Base-by-base conservation (phyloP, 2,329 filamentous ascomycete species). In the Acrocalymma vagum region DNA sequence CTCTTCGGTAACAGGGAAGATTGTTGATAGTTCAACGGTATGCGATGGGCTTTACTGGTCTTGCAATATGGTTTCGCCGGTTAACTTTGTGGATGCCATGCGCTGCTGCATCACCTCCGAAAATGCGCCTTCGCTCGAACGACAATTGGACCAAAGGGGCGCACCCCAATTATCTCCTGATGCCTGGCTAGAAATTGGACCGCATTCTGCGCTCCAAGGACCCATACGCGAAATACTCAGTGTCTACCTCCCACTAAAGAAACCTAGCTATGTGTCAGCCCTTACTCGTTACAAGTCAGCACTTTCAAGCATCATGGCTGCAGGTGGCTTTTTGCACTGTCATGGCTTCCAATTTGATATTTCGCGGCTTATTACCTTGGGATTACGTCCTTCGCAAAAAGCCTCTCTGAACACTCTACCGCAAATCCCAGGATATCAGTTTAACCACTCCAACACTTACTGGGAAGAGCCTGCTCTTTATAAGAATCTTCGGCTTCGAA, bases 171-270 rank as follows among this genome's bases (percentile, higher is more conserved):
- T 11, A 35, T 15, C 8, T 55, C 11, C n/a, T n/a, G n/a, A n/a
- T n/a, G n/a, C n/a, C n/a, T n/a, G n/a, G n/a, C n/a, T n/a, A n/a
- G 65, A 70, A 26, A 45, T 68, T 7, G 67, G 67, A 2, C 66
- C 67, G 8, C 65, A 69, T 38, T 52, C 62, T 1, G 62, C 63
- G 1, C 36, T 71, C 2, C 54, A 56, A 22, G 52, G 64, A 1
- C 60, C 66, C 10, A 32, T 51, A n/a, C n/a, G 6, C 23, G 6
- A 5, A 35, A 48, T 2, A 36, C 33, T 3, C 13, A 45, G 13
- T 21, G 28, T 11, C 21, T 38, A 4, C 17, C 18, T 28, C 31
- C 33, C 6, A 28, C 33, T 8, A 13, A 35, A 3, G 11, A 5
- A 10, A 5, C 4, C 5, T 2, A 8, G 8, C 13, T 27, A 14